Base-by-base conservation (phyloP, 2,329 filamentous ascomycete genomes). In the Corniculantispora saksenae region DNA sequence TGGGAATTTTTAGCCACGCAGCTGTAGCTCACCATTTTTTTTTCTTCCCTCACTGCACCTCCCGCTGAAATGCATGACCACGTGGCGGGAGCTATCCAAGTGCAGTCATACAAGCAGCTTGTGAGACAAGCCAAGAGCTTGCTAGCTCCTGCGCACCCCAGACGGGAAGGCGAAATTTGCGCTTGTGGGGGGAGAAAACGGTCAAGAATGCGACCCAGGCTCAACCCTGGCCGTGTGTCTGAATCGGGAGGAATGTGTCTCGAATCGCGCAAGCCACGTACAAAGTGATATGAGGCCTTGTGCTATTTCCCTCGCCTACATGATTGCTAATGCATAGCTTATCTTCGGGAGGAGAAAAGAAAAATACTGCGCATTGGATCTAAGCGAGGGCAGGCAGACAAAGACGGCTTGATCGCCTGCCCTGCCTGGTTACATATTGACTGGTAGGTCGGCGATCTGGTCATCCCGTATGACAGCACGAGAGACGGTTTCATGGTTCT, bases 231-330 rank as follows among this genome's bases (percentile, higher is more conserved):
- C 55, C 60, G 2, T 17, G n/a, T 43, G 38, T 38, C 40, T 47
- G 3, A 12, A 25, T 13, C 35, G 43, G n/a, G n/a, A 35, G 61
- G 61, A 63, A 63, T 63, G 61, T 57, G 60, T 63, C 51, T 63
- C 21, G 43, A 51, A 21, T 40, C 29, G 29, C 27, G 53, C 51
- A 35, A 56, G 51, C 61, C 51, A 63, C 61, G 27, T 12, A 27
- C 51, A 63, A 13, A 2, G 56, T 48, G 43, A 56, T n/a, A n/a
- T 23, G 29, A 38, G 12, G 8, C n/a, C 10, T 6, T 27, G 32
- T 15, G 17, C 6, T n/a, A 15, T 56, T 17, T 38, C 25, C 35
- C 43, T 47, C 2, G 32, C 50, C 35, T 15, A 10, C 9, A 4
- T n/a, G 35, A 15, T 10, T n/a, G 29, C 25, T 54, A 19, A n/a